Conservation (phyloP, 306 rosid species). For the Dryas octopetala region DNA sequence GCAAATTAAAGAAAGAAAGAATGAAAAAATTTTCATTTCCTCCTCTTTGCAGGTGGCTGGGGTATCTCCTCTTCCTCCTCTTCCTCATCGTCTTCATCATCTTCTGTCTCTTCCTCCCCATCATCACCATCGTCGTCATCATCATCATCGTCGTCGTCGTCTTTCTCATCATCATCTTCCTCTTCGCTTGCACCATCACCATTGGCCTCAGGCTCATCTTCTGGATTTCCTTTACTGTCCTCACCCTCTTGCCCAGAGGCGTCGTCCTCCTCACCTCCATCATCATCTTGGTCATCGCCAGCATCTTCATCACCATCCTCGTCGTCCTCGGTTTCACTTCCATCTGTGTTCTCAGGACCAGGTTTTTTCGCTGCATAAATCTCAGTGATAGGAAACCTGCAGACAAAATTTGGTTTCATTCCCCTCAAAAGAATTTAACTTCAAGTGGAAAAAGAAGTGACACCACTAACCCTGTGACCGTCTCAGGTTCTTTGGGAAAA, state of each 20-base stretch:
- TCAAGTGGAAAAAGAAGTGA: neutral
- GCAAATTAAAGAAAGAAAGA: neutral
- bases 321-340: constrained; percentile 53
- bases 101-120: constrained; percentile 36
- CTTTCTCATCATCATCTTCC: constrained; percentile 38
- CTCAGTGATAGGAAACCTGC: constrained; percentile 51
- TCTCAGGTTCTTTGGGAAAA: constrained; percentile 20
- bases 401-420: neutral
- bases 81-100: constrained; percentile 37
- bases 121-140: constrained; percentile 15
- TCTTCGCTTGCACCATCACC: constrained; percentile 61
- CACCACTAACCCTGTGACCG: constrained; percentile 22
- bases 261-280: constrained; percentile 43
- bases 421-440: neutral
- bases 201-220: constrained; percentile 51
- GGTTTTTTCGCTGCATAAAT: constrained; percentile 32
- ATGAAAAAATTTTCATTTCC: constrained; percentile 28
- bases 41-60: constrained; percentile 49
- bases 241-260: constrained; percentile 51
- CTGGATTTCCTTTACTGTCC: constrained; percentile 42
- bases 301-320: constrained; percentile 42
- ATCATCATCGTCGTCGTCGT: neutral
- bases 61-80: constrained; percentile 40
- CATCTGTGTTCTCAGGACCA: constrained; percentile 46
- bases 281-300: constrained; percentile 41